Evolutionary conservation across 1,139 yeast species (phyloP).

Genomic region (Yamadazyma atlantica): DNA sequence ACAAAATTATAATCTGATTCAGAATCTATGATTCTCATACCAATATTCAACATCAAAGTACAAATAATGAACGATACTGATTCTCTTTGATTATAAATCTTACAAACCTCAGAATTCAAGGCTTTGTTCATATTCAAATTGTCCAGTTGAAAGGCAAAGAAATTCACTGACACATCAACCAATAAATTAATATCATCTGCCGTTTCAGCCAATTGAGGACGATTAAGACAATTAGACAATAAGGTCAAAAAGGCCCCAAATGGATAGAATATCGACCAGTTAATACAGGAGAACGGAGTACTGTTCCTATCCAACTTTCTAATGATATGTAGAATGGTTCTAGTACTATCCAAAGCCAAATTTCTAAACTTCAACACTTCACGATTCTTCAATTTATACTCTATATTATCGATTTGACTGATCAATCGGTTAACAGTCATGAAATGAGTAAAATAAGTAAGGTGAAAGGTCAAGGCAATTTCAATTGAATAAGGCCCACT

Average conservation of each 20-base stretch:
- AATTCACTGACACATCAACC: conserved; percentile 15
- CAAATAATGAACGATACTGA: conserved; percentile 22
- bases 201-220: conserved; percentile 29
- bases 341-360: conserved; percentile 31
- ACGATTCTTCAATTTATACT: conserved; percentile 16
- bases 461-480: conserved; percentile 22
- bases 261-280: conserved; percentile 37
- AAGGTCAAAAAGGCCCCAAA: conserved; percentile 34
- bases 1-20: conserved; percentile 18
- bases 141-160: conserved; percentile 10
- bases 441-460: conserved; percentile 33
- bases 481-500: conserved; percentile 13
- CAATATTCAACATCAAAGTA: conserved; percentile 24
- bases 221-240: conserved; percentile 31
- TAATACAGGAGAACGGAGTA: conserved; percentile 25
- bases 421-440: conserved; percentile 35
- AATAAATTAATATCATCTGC: conserved; percentile 30
- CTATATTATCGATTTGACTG: conserved; percentile 16
- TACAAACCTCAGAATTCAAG: conserved; percentile 3
- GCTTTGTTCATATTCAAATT: background rate
- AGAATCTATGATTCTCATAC: conserved; percentile 25
- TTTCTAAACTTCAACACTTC: conserved; percentile 23
- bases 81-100: conserved; percentile 23
- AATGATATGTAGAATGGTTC: conserved; percentile 32
- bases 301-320: conserved; percentile 20